Evolutionary conservation across 2,329 filamentous ascomycete species (phyloP).

Genomic region (Magnaporthiopsis incrustans): DNA sequence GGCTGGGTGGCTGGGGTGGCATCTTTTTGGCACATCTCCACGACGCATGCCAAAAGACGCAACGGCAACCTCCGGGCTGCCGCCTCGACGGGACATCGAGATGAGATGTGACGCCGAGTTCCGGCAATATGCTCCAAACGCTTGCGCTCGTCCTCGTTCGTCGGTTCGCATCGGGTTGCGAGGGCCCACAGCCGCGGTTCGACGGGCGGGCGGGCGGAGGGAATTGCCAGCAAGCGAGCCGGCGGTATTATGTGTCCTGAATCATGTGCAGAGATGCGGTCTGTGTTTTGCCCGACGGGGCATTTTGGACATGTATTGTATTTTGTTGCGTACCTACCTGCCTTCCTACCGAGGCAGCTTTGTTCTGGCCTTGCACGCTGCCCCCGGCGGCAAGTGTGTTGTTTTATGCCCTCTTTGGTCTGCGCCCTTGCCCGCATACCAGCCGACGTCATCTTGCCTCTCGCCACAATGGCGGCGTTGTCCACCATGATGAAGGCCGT

Average conservation of each 20-base stretch:
- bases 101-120: not conserved
- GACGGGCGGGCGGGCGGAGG: not conserved
- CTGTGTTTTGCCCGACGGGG: not conserved
- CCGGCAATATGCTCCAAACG: not conserved
- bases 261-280: not conserved
- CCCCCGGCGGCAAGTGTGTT: not conserved
- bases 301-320: not conserved
- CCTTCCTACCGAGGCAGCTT: too few species aligned
- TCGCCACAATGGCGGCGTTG: constrained; percentile 20
- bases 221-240: not conserved
- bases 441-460: not conserved
- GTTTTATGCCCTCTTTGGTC: not conserved
- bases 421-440: not conserved
- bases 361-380: too few species aligned
- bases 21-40: too few species aligned
- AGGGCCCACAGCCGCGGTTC: not conserved
- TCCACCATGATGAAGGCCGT: constrained; percentile 73
- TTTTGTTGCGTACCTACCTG: too few species aligned
- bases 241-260: not conserved
- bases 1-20: too few species aligned
- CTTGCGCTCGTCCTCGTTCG: not conserved
- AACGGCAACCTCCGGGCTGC: too few species aligned
- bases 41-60: too few species aligned
- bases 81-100: not conserved
- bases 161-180: not conserved